Evolutionary conservation across 768 basidiomycete species (phyloP).

Genomic region (Trametes coccinea): DNA sequence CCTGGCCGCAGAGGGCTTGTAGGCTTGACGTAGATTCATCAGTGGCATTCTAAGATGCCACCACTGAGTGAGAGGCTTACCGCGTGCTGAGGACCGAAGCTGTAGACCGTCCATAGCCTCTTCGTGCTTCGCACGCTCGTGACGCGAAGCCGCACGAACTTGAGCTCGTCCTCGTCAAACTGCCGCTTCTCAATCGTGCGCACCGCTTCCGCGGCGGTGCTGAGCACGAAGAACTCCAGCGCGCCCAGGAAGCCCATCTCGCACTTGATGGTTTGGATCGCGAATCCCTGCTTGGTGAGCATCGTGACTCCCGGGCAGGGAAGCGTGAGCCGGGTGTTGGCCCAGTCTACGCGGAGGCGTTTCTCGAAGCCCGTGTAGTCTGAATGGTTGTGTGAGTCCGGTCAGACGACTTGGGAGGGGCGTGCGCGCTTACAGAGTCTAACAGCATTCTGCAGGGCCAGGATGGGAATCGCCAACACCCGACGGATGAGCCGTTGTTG

Average conservation of each 20-base stretch:
- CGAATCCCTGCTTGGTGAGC: not conserved
- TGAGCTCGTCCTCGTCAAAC: conserved; percentile 15
- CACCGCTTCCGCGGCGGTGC: conserved; percentile 9
- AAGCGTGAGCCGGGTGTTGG: conserved; percentile 2
- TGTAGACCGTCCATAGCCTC: conserved; percentile 5
- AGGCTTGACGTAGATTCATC: not conserved
- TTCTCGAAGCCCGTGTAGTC: conserved; percentile 9
- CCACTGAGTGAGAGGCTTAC: not conserved
- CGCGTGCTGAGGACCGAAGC: conserved; percentile 1
- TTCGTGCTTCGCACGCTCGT: not conserved
- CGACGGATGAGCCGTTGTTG: not conserved
- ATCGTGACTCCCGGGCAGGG: conserved; percentile 6
- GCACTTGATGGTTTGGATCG: not conserved
- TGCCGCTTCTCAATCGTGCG: conserved; percentile 14
- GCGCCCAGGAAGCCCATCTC: conserved; percentile 9
- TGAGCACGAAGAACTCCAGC: conserved; percentile 10
- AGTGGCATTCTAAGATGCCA: too few species aligned
- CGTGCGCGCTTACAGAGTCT: not conserved
- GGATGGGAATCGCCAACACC: conserved; percentile 3
- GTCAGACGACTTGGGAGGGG: not conserved
- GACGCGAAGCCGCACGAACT: not conserved
- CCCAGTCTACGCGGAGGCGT: conserved; percentile 5
- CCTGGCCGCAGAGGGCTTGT: conserved; percentile 4
- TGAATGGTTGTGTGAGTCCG: not conserved
- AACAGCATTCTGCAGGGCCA: conserved; percentile 12